Evolutionary conservation across 139 green algal genomes (phyloP).

Genomic region (Chlorella sp.): DNA sequence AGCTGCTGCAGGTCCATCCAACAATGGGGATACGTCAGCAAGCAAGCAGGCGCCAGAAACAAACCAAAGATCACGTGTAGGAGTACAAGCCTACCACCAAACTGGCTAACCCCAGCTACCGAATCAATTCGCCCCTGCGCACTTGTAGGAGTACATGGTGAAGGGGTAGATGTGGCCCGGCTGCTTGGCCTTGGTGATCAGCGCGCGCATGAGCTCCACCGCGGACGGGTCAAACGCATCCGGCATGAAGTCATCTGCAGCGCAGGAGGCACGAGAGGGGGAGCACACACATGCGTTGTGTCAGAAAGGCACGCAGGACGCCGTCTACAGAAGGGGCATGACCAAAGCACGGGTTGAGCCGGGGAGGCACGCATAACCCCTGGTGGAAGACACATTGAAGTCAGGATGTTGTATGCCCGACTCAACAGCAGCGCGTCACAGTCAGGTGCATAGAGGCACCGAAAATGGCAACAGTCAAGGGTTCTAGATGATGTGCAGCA

Average conservation of each 20-base stretch:
- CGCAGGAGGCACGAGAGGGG: neutral
- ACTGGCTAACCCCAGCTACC: neutral
- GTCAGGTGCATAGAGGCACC: no score
- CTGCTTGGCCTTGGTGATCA: slow-evolving; percentile 74
- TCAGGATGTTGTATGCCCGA: no score
- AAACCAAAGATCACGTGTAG: neutral
- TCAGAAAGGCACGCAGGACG: no score
- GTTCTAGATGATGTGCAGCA: no score
- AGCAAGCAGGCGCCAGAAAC: no score
- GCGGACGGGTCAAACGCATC: slow-evolving; percentile 87
- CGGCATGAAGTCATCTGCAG: slow-evolving; percentile 69
- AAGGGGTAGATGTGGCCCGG: slow-evolving; percentile 92
- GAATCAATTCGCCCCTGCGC: neutral
- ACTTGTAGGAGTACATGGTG: slow-evolving; percentile 85
- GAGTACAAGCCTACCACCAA: neutral
- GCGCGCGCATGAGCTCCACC: slow-evolving; percentile 94
- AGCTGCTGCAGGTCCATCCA: neutral
- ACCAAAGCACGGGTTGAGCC: no score
- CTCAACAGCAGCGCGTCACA: no score
- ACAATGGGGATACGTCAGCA: neutral
- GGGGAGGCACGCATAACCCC: no score
- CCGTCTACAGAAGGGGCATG: no score
- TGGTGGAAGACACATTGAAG: no score
- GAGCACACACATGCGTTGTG: no score
- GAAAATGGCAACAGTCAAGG: no score